Percentiles rank a stretch among this genome's conserved stretches.
These are phyloP conservation scores for Phytophthora boehmeriae DNA, from an alignment of 352 stramenopile genomes.

Conservation along the genomic window DNA sequence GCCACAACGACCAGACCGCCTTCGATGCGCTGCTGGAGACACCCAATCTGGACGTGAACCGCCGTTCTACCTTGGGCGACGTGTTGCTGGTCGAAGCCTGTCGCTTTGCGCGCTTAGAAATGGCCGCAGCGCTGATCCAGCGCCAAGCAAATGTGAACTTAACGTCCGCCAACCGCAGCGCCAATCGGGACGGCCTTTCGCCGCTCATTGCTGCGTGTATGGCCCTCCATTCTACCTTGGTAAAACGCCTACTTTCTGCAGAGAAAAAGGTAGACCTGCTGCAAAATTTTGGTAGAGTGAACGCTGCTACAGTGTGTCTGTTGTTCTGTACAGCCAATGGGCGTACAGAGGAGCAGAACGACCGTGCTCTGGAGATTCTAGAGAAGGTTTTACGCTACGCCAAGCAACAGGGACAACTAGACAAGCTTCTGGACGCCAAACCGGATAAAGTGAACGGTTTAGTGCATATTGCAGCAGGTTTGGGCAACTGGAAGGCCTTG, in stretches of 20 bases:
- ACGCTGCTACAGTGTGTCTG: slow-evolving; percentile 43
- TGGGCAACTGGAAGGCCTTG: slow-evolving; percentile 56
- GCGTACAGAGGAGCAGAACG: slow-evolving; percentile 48
- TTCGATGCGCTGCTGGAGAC: slow-evolving; percentile 35
- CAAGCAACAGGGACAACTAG: slow-evolving; percentile 34
- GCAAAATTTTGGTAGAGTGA: slow-evolving; percentile 46
- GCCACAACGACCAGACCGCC: slow-evolving; percentile 17
- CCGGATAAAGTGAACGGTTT: slow-evolving; percentile 53
- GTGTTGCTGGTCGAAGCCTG: slow-evolving; percentile 57
- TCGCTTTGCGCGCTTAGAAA: slow-evolving; percentile 54
- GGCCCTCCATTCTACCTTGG: slow-evolving; percentile 46
- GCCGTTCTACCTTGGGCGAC: slow-evolving; percentile 42
- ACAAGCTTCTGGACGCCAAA: slow-evolving; percentile 41
- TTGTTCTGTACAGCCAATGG: slow-evolving; percentile 66
- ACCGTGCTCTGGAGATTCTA: slow-evolving; percentile 43
- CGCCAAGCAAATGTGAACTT: slow-evolving; percentile 47
- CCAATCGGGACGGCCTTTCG: slow-evolving; percentile 45
- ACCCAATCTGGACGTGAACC: slow-evolving; percentile 44
- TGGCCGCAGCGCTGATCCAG: slow-evolving; percentile 43
- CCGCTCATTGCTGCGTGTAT: slow-evolving; percentile 64
- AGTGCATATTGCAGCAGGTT: slow-evolving; percentile 52
- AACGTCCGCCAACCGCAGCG: slow-evolving; percentile 33
- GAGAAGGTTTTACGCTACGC: slow-evolving; percentile 45
- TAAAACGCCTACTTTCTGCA: slow-evolving; percentile 41
- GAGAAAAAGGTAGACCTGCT: slow-evolving; percentile 36